Evolutionary conservation across 257 asterid genomes (phyloP), one percentile per base, ranked within the genome.

Genomic region (Solanum dulcamara): DNA sequence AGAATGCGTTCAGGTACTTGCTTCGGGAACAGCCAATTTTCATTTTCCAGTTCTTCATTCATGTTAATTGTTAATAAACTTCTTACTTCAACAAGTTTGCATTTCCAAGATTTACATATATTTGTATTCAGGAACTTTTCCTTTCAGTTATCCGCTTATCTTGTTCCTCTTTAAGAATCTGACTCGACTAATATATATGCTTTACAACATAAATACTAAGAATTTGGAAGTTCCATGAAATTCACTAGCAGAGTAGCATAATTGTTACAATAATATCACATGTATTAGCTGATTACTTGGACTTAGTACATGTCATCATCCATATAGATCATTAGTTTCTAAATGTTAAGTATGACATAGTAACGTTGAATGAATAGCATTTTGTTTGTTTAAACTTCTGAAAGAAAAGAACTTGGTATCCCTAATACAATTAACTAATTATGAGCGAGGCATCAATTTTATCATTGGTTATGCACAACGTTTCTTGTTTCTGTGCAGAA

Each of bases 1-100:
- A 71, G 90, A 96, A 91, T 95, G 98, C 92, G 91, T 96, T 70
- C 97, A 95, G 98, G 99, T 96, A 93, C 14, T 46, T 77, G 17
- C 62, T 46, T 77, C 26, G 3, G 28, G 40, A 46, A 46, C 28
- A 15, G 28, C 62, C 42, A 28, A 20, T 26, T 28, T 15, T 42
- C 81, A 75, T 26, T 24, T 40, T 75, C 81, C 81, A 7, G 14
- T 44, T 75, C 59, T 7, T 14, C 15, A 14, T 24, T 42, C 4
- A 42, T 75, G 81, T 14, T 24, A 75, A 70, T 35, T 70, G 4
- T 70, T 37, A 26, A 72, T 40, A 74, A 74, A 40, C n/a, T 74
- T 40, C 9, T 26, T 8, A 75, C 24, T 2, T 75, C 14, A 46
- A 77, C 62, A 26, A 77, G 62, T 77, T 77, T 7, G 37, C 62